Evolutionary conservation across 1,284 basidiomycete genomes (phyloP), one percentile per base, ranked within the genome.

Genomic region (Sanghuangporus weigelae): DNA sequence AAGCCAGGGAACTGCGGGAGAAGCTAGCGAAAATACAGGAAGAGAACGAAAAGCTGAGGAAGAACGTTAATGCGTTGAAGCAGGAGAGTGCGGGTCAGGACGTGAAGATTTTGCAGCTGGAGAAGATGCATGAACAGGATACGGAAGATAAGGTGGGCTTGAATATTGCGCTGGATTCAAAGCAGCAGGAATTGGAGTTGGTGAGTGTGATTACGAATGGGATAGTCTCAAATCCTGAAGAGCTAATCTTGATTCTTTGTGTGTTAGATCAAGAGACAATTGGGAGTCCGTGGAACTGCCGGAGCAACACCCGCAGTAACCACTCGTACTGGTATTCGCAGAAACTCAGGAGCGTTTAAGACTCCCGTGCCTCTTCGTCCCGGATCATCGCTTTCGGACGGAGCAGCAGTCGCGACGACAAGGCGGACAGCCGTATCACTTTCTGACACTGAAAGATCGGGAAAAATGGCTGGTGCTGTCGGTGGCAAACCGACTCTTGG

Each of bases 151-250:
- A 90, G 50, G 77, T 84, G 60, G 89, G 91, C 44, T 76, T 95
- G 67, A 94, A 94, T 70, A 90, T 93, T 49, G 93, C 92, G 0
- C 74, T 95, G 64, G 92, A 94, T 73, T 87, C 92, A 23, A 95
- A 95, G 75, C 93, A 95, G 71, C 92, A 94, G 71, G 93, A 95
- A 72, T 78, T 96, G 26, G 92, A 95, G 71, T 72, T 93, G 75
- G 93, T 95, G 62, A 68, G 89, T 80, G 21, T 65, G 58, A n/a
- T 46, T n/a, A 19, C 16, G 21, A 50, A 50, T 56, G 23, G 49
- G 11, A 63, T 12, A 66, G n/a, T 19, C 49, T n/a, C 12, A 67
- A 54, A 12, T 7, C 40, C 11, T 11, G 40, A 46, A 46, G 16
- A 19, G 21, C 4, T n/a, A 16, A 14, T 19, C 11, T 14, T 46